Evolutionary conservation across 495 filamentous ascomycete genomes (phyloP).

Genomic region (Penicillium ucsense): DNA sequence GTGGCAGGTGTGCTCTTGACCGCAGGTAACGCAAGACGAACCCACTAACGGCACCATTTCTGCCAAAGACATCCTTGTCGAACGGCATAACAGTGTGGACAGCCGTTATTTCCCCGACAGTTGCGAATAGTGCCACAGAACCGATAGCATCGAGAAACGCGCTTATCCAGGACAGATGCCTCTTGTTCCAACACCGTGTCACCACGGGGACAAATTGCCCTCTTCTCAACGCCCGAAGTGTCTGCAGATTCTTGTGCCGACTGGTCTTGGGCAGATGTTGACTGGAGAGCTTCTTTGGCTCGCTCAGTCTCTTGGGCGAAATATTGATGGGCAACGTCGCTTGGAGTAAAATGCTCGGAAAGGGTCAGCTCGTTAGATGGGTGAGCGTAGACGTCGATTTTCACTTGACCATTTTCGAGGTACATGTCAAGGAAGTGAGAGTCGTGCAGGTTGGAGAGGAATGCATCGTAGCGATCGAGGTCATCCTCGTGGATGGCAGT

Average conservation of each 20-base stretch:
- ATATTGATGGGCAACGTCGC: conserved; percentile 1
- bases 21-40: no score
- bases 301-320: neutral
- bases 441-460: neutral
- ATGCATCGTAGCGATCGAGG: conserved; percentile 7
- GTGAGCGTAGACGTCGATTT: conserved; percentile 6
- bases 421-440: conserved; percentile 6
- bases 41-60: conserved; percentile 5
- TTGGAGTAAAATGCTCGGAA: conserved; percentile 2
- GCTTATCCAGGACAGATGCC: neutral
- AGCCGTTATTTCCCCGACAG: conserved; percentile 5
- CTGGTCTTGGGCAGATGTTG: neutral
- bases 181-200: neutral
- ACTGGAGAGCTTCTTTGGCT: neutral
- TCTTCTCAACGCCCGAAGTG: neutral
- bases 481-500: conserved; percentile 5
- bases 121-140: conserved; percentile 7
- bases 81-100: conserved; percentile 8
- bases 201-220: neutral
- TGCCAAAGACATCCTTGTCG: conserved; percentile 6
- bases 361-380: conserved; percentile 2
- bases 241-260: neutral
- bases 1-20: no score
- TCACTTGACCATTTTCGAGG: conserved; percentile 5
- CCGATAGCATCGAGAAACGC: conserved; percentile 6